Evolutionary conservation across 2,329 filamentous ascomycete genomes (phyloP), one percentile per base, ranked within the genome.

Genomic region (Sporothrix dimorphospora): DNA sequence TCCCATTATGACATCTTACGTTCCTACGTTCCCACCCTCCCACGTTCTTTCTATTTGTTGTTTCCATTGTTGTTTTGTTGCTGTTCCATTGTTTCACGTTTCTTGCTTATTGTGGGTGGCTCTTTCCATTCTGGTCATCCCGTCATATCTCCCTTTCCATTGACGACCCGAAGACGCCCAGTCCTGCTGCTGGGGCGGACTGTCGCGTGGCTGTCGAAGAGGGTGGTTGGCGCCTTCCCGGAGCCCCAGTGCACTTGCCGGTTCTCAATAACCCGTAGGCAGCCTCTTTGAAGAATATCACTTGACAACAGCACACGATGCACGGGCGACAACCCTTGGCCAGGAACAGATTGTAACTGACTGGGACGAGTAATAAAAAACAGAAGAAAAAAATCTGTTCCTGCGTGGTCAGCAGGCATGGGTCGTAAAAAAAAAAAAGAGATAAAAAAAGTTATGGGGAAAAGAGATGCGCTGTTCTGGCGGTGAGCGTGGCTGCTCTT

Each of bases 401-500:
- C 42, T 66, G 63, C 63, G 24, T 30, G 45, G 42, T 34, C 63
- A 49, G 61, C n/a, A 45, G 12, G 57, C 38, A 65, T 65, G n/a
- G 59, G 59, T 65, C 38, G 38, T 19, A 19, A 9, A n/a, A 59
- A 57, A 34, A 38, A 38, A 38, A 67, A 51, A 21, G n/a, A 11
- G 38, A 49, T 21, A 38, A 49, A 34, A 67, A 51, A 34, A 27
- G n/a, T 12, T 19, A 57, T 27, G 66, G 66, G 19, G 66, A 68
- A 40, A 34, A 68, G 42, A 24, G n/a, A 68, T 53, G 30, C 16
- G 47, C 30, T 42, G 30, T 69, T 69, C 66, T 69, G 49, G 66
- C 51, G 66, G 66, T 69, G 66, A 69, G 49, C n/a, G 19, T 53
- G 65, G 42, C 34, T n/a, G 19, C 30, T 68, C 49, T 42, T 68